Evolutionary conservation across 2,329 filamentous ascomycete species (phyloP).

Genomic region (Parafenestella ontariensis): DNA sequence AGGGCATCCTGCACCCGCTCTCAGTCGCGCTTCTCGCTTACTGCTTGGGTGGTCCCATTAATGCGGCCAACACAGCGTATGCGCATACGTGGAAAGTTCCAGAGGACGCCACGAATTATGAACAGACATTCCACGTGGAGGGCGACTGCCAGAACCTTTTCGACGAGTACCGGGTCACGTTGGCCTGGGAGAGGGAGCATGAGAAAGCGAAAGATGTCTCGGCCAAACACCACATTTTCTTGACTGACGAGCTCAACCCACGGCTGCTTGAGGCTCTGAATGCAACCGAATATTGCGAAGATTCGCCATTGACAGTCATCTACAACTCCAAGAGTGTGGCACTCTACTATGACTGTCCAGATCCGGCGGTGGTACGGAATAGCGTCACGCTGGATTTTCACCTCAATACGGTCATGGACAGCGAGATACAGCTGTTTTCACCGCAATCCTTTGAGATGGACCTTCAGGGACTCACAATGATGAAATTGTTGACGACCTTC

Average conservation of each 20-base stretch:
- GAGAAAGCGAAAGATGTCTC: not conserved
- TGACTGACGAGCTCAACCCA: slow-evolving; percentile 7
- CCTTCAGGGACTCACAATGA: not conserved
- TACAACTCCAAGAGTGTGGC: slow-evolving; percentile 13
- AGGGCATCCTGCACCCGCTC: slow-evolving; percentile 11
- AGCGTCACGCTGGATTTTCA: slow-evolving; percentile 18
- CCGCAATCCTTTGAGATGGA: not conserved
- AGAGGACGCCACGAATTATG: not conserved
- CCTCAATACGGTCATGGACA: slow-evolving; percentile 8
- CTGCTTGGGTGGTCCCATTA: slow-evolving; percentile 18
- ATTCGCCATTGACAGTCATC: slow-evolving; percentile 9
- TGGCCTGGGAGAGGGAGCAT: slow-evolving; percentile 14
- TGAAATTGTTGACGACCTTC: not conserved
- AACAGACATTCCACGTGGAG: slow-evolving; percentile 10
- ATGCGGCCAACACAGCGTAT: slow-evolving; percentile 13
- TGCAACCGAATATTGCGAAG: not conserved
- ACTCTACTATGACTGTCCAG: slow-evolving; percentile 17
- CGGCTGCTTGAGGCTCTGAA: not conserved
- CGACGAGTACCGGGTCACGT: slow-evolving; percentile 12
- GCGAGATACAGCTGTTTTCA: slow-evolving; percentile 1
- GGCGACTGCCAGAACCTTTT: slow-evolving; percentile 10
- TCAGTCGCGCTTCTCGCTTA: slow-evolving; percentile 16
- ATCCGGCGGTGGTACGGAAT: slow-evolving; percentile 6
- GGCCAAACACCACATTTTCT: slow-evolving; percentile 14
- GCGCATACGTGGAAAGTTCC: slow-evolving; percentile 15